Evolutionary conservation across 495 filamentous ascomycete species (phyloP).

Genomic region (Xylona heveae): DNA sequence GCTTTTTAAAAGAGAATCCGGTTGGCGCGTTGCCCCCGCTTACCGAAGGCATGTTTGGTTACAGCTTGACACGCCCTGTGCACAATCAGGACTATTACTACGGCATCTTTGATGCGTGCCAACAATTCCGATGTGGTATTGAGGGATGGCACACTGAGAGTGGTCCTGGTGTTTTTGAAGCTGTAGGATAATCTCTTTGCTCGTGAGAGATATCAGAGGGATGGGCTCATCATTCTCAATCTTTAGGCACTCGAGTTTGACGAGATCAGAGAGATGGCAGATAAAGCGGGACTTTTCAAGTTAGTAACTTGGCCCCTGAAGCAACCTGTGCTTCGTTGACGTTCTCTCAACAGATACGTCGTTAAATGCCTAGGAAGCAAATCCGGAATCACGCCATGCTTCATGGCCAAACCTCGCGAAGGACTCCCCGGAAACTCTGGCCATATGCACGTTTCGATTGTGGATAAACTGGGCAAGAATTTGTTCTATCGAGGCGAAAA

Average conservation of each 20-base stretch:
- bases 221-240: background rate
- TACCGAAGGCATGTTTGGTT: conserved; percentile 97
- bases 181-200: conserved; percentile 32
- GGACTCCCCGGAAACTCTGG: conserved; percentile 83
- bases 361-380: conserved; percentile 71
- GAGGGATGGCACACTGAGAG: conserved; percentile 98
- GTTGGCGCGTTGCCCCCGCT: conserved; percentile 48
- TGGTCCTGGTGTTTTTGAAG: conserved; percentile 90
- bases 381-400: conserved; percentile 83
- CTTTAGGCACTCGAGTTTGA: conserved; percentile 56
- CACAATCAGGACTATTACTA: conserved; percentile 95
- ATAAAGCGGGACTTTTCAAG: conserved; percentile 84
- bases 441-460: conserved; percentile 82
- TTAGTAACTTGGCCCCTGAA: conserved; percentile 16
- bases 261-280: conserved; percentile 71
- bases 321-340: conserved; percentile 1
- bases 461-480: conserved; percentile 49
- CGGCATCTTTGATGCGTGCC: conserved; percentile 66
- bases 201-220: background rate
- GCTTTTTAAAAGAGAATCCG: conserved; percentile 52
- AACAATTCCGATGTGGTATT: conserved; percentile 59
- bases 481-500: conserved; percentile 51
- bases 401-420: conserved; percentile 95
- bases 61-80: conserved; percentile 76
- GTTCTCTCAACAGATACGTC: conserved; percentile 31